Evolutionary conservation across 805 yeast species (phyloP), one percentile per base, ranked within the genome.

Genomic region (Ascoidea tarda): DNA sequence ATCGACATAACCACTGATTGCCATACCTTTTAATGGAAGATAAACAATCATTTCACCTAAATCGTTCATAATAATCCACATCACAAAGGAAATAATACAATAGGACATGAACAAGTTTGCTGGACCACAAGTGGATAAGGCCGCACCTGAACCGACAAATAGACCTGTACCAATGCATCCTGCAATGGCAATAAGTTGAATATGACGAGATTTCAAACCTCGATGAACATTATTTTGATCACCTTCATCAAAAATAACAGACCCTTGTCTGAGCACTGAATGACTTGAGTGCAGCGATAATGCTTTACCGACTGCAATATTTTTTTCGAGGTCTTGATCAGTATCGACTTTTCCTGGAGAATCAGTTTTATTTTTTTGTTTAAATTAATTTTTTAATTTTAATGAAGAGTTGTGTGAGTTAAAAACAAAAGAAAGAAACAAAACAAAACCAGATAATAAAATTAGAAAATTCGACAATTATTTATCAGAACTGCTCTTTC

Each of bases 1-100:
- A 6, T 82, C 71, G 21, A 82, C 74, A 63, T 82, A 84, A 49
- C 81, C 84, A 33, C 84, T 77, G 66, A 84, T 81, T 0, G 88
- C 81, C 52, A 81, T 81, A 1, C 80, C 72, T 5, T 82, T 69
- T 47, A 81, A 77, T 6, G 90, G 90, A 16, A 84, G 79, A 58
- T 75, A 81, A 6, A 89, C 83, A 51, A 89, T 88, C 90, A 84
- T 82, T 65, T 84, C 91, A 60, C 89, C 90, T 53, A 84, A 68
- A 4, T 84, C 75, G 62, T 83, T 38, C 44, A 38, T 38, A 38
- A 38, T 38, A 10, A 14, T 38, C 44, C 44, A 38, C 44, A 38
- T 38, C 8, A 38, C 44, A 38, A 38, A 38, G 14, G 44, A 38
- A 38, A 38, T 38, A 10, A 38, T 38, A 38, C 44, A 38, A 62